Conservation (phyloP, 176 grass and related monocot genomes). For the Cenchrus fungigraminus region DNA sequence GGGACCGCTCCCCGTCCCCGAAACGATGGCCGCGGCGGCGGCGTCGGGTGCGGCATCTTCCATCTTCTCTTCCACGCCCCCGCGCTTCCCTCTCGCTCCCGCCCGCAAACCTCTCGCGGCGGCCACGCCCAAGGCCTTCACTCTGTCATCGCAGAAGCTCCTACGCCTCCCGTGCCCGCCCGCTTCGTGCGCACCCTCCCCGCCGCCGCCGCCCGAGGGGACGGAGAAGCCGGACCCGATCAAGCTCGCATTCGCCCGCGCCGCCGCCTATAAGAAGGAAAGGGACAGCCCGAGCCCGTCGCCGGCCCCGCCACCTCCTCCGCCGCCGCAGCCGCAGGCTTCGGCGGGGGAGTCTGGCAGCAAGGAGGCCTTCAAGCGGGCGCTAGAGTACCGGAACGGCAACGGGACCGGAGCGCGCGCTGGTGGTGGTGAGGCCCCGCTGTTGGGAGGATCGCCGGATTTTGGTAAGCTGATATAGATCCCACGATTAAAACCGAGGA, state of each 20-base stretch:
- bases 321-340: background rate
- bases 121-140: background rate
- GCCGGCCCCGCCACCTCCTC: constrained; percentile 3
- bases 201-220: constrained; percentile 41
- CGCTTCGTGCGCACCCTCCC: constrained; percentile 18
- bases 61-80: constrained; percentile 30
- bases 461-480: constrained; percentile 39
- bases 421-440: constrained; percentile 16
- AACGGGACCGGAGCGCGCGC: constrained; percentile 20
- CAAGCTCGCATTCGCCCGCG: constrained; percentile 54
- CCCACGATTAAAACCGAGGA: background rate
- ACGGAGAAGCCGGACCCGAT: constrained; percentile 43
- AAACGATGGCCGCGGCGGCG: constrained; percentile 38
- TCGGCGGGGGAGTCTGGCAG: constrained; percentile 8
- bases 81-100: constrained; percentile 29
- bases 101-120: constrained; percentile 20
- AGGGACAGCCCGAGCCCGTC: constrained; percentile 33
- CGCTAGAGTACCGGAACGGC: constrained; percentile 53
- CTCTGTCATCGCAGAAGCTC: background rate
- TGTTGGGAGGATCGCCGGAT: constrained; percentile 32
- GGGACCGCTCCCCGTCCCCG: background rate
- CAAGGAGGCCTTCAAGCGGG: constrained; percentile 43
- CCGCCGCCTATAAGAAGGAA: constrained; percentile 56
- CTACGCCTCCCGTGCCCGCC: background rate
- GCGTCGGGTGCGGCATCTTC: constrained; percentile 43